Percentiles rank a stretch among this genome's conserved stretches.
Conservation (phyloP, 1,139 yeast genomes). For the Maudiozyma humilis region DNA sequence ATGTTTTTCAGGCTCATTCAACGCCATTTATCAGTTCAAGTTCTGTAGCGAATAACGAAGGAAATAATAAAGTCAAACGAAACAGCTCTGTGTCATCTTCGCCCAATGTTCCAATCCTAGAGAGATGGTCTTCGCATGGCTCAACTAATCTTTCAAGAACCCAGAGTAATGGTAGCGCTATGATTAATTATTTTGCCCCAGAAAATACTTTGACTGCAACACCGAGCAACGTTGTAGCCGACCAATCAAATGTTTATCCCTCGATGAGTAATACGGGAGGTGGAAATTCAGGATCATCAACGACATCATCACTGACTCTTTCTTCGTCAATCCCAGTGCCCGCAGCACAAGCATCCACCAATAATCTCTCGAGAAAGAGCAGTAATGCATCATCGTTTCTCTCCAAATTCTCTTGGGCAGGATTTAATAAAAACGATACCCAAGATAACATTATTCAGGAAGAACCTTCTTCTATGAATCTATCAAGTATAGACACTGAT, state of each 20-base stretch:
- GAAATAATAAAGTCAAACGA: background rate
- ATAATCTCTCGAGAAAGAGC: constrained; percentile 7
- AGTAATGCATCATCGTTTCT: constrained; percentile 16
- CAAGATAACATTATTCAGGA: constrained; percentile 10
- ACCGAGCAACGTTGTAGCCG: background rate
- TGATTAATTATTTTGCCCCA: constrained; percentile 18
- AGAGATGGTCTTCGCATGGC: constrained; percentile 23
- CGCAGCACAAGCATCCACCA: background rate
- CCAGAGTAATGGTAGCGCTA: constrained; percentile 25
- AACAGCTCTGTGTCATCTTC: background rate
- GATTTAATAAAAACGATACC: constrained; percentile 19
- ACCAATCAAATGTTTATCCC: background rate
- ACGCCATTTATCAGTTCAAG: constrained; percentile 6
- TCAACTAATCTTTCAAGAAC: constrained; percentile 24
- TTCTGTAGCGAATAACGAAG: background rate
- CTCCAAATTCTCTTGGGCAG: constrained; percentile 28
- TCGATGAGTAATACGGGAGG: background rate
- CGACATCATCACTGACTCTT: background rate
- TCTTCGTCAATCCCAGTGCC: background rate
- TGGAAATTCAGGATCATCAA: background rate
- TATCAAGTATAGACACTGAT: background rate
- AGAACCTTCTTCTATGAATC: constrained; percentile 5
- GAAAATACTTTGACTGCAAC: constrained; percentile 4
- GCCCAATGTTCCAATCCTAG: constrained; percentile 14
- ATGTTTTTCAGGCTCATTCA: constrained; percentile 41